phyloP scores from a whole-genome alignment of 1,284 basidiomycete genomes.

The Ganoderma lucidum region DNA sequence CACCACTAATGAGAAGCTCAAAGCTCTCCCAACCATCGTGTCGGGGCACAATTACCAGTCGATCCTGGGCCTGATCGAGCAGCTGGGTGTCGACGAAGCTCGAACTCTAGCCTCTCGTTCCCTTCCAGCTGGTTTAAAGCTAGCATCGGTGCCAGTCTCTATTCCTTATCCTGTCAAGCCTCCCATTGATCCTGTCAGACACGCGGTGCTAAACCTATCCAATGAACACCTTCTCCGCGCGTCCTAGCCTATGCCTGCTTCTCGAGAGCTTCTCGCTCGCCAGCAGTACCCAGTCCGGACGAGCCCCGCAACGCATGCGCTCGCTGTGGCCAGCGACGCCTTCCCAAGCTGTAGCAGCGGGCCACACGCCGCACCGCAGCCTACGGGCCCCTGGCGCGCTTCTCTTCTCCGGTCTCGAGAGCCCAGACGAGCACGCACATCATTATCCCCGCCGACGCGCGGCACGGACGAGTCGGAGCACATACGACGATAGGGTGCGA shows the following conservation, averaged over 20 bases:
- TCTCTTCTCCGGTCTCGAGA: conserved; percentile 7
- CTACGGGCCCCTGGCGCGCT: neutral
- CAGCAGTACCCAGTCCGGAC: neutral
- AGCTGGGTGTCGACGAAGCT: conserved; percentile 1
- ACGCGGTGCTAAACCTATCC: conserved; percentile 1
- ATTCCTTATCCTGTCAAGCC: neutral
- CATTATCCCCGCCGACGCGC: conserved; percentile 5
- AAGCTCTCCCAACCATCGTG: neutral
- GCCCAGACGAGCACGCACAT: conserved; percentile 7
- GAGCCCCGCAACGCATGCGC: neutral
- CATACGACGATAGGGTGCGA: conserved; percentile 2
- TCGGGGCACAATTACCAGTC: neutral
- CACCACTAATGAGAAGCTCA: conserved; percentile 1
- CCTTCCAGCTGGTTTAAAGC: neutral
- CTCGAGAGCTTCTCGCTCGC: conserved; percentile 7
- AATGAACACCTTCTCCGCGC: neutral
- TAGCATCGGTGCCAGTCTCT: neutral
- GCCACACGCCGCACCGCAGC: neutral
- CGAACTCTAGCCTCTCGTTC: conserved; percentile 2
- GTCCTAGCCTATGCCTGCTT: neutral
- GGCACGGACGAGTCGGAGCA: neutral
- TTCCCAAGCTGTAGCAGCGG: neutral
- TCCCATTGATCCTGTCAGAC: conserved; percentile 7
- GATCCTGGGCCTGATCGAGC: neutral
- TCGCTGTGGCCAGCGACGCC: neutral